Evolutionary conservation across 2,329 filamentous ascomycete species (phyloP).

Genomic region (Calonectria leucothoes): DNA sequence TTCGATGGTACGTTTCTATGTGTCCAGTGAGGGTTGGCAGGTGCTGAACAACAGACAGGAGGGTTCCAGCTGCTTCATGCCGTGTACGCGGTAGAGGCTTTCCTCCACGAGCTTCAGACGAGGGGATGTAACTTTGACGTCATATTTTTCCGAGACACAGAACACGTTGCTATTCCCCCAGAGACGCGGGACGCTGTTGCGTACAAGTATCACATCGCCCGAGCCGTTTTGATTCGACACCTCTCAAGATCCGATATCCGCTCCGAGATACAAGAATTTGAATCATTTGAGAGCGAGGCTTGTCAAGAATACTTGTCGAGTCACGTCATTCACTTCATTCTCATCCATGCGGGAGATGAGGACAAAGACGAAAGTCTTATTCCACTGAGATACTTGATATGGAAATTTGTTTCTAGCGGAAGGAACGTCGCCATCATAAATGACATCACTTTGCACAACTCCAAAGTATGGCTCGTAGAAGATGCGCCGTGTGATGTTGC

Average conservation of each 20-base stretch:
- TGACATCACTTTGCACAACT: conserved; percentile 71
- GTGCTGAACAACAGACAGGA: conserved; percentile 44
- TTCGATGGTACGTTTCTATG: conserved; percentile 59
- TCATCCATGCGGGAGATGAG: conserved; percentile 72
- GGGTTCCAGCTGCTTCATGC: conserved; percentile 81
- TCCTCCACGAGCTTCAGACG: conserved; percentile 69
- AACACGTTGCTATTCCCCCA: conserved; percentile 65
- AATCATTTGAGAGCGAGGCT: conserved; percentile 56
- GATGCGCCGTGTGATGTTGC: neutral
- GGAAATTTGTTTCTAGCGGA: conserved; percentile 62
- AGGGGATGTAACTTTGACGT: conserved; percentile 79
- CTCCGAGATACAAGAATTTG: conserved; percentile 55
- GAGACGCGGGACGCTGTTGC: conserved; percentile 6
- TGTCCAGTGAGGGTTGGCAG: neutral
- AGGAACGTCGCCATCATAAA: conserved; percentile 74
- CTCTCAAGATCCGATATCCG: conserved; percentile 47
- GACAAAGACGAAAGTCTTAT: conserved; percentile 56
- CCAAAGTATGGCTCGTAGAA: conserved; percentile 59
- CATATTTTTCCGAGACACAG: conserved; percentile 72
- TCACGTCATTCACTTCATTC: conserved; percentile 72
- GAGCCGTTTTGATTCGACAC: conserved; percentile 74
- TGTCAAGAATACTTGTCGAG: conserved; percentile 67
- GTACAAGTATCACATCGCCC: conserved; percentile 70
- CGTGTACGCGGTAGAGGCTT: conserved; percentile 74
- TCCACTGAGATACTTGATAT: conserved; percentile 43